These are phyloP conservation scores for Globisporangium lucens DNA, from an alignment of 352 stramenopile species.

Conservation along the genomic window DNA sequence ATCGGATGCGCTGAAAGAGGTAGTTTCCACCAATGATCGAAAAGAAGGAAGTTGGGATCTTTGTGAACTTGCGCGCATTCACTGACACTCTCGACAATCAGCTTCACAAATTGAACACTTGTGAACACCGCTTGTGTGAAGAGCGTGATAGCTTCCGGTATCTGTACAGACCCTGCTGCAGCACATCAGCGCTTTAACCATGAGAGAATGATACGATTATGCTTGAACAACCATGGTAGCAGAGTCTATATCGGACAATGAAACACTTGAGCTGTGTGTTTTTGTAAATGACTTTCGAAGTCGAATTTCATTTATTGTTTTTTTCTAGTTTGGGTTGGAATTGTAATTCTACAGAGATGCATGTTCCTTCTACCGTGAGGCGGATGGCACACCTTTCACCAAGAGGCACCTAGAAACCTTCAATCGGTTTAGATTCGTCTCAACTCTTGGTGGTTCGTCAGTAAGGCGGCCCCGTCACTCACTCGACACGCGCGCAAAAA, in stretches of 20 bases:
- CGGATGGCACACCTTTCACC: slow-evolving; percentile 1
- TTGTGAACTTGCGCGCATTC: not conserved
- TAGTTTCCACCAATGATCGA: not conserved
- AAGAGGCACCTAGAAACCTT: slow-evolving; percentile 15
- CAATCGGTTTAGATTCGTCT: slow-evolving; percentile 16
- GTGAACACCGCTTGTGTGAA: not conserved
- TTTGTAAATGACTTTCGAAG: slow-evolving; percentile 11
- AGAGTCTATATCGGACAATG: too few species aligned
- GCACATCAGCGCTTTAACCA: too few species aligned
- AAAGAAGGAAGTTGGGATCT: not conserved
- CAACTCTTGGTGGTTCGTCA: not conserved
- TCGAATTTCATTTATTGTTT: slow-evolving; percentile 14
- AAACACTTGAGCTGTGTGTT: too few species aligned
- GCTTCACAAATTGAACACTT: not conserved
- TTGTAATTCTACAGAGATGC: slow-evolving; percentile 36
- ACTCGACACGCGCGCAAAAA: not conserved
- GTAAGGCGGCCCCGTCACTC: not conserved
- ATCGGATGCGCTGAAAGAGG: not conserved
- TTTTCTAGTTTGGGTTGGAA: slow-evolving; percentile 11
- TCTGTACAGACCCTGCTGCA: too few species aligned
- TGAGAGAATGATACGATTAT: too few species aligned
- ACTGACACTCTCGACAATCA: not conserved
- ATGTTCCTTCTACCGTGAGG: slow-evolving; percentile 10
- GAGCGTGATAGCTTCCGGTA: not conserved
- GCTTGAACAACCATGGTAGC: too few species aligned